These are phyloP conservation scores for Mycotypha africana DNA, from an alignment of 371 early-diverging fungal species.

Conservation along the genomic window DNA sequence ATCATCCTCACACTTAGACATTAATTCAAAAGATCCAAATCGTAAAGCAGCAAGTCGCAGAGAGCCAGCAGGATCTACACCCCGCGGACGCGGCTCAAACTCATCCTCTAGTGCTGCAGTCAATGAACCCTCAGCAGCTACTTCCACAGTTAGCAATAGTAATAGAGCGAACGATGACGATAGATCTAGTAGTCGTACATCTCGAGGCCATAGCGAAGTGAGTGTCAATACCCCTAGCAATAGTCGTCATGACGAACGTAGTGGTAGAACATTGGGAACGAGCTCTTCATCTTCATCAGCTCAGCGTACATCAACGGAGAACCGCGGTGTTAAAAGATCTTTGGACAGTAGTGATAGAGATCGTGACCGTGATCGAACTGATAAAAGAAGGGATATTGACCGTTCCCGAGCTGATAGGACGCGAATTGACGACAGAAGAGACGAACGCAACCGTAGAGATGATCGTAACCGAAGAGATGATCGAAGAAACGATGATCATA, in stretches of 20 bases:
- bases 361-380: slow-evolving; percentile 3
- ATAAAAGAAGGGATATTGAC: slow-evolving; percentile 3
- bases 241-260: background rate
- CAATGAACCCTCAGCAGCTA: too few species aligned
- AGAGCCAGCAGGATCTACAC: background rate
- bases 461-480: slow-evolving; percentile 20
- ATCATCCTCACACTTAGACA: too few species aligned
- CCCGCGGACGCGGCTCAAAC: background rate
- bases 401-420: background rate
- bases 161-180: background rate
- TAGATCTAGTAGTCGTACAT: background rate
- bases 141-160: background rate
- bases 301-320: background rate
- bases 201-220: too few species aligned
- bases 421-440: slow-evolving; percentile 4
- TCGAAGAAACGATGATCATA: slow-evolving; percentile 13
- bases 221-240: too few species aligned
- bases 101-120: background rate
- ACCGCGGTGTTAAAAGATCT: slow-evolving; percentile 4
- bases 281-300: background rate
- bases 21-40: too few species aligned
- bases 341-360: slow-evolving; percentile 1
- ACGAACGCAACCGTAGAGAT: slow-evolving; percentile 9
- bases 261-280: background rate
- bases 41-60: too few species aligned